Evolutionary conservation across 2,329 filamentous ascomycete species (phyloP), one percentile per base, ranked within the genome.

Genomic region (Orbilia blumenaviensis): DNA sequence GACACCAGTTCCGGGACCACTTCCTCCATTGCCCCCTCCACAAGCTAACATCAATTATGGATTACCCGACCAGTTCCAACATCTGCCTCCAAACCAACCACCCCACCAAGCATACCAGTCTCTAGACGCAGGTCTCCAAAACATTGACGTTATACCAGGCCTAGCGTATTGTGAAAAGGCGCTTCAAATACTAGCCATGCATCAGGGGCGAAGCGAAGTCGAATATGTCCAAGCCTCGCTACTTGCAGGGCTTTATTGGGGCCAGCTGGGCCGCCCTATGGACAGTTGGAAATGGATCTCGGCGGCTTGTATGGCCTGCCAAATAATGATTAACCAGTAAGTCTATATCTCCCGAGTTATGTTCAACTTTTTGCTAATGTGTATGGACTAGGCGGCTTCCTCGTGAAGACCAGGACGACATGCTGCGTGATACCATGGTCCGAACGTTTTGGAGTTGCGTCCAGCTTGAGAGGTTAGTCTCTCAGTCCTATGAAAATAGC

Each of bases 371-470:
- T 42, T 3, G 27, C 16, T 54, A 56, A 34, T n/a, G n/a, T 64
- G 72, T 44, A 71, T 34, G 29, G 12, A 38, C n/a, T 41, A 38
- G 69, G 82, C 69, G 79, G 85, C 79, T 75, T 9, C 83, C 77
- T 80, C 3, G 80, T 78, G 52, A 78, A 80, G 34, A 80, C 86
- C 29, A 83, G 82, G 41, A 85, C 84, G 41, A 83, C 81, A 34
- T 78, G 69, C 79, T 84, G 50, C 87, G 90, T 79, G 92, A 93
- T 80, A 86, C 90, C 68, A 85, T 91, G 36, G 85, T 91, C 12
- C 87, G 96, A 79, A 91, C 92, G 0, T 97, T 94, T 80, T 98
- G 94, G 94, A 95, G 94, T 6, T 96, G 92, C 81, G 85, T 97
- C 78, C 94, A 98, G 81, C 86, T 98, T 9, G 94, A 98, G 83